These are phyloP conservation scores for Entrophospora sp. DNA, from an alignment of 192 early-diverging fungal species.

Conservation along the genomic window DNA sequence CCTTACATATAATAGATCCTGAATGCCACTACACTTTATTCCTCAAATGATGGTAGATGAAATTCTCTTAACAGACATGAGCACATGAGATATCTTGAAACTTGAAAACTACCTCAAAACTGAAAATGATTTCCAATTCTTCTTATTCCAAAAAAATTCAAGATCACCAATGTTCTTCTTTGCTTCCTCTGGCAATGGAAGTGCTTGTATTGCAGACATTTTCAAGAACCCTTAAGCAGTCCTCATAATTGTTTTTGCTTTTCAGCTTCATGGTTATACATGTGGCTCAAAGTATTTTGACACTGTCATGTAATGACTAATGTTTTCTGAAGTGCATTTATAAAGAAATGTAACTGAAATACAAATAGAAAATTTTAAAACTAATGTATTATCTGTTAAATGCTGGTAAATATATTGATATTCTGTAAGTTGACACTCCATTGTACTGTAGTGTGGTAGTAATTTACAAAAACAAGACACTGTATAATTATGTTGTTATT, in stretches of 20 bases:
- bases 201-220: conserved; percentile 15
- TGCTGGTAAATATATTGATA: background rate
- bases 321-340: background rate
- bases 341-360: conserved; percentile 1
- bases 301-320: background rate
- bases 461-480: background rate
- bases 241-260: conserved; percentile 13
- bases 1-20: conserved; percentile 9
- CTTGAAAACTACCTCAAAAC: background rate
- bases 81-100: conserved; percentile 4
- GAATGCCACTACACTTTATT: conserved; percentile 4
- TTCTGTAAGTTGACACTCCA: background rate
- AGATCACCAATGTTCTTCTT: conserved; percentile 1
- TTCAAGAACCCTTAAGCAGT: conserved; percentile 6
- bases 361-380: background rate
- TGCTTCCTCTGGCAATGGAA: conserved; percentile 11
- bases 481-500: no score
- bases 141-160: conserved; percentile 17
- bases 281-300: background rate
- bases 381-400: background rate
- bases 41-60: conserved; percentile 15
- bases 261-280: background rate
- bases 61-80: conserved; percentile 5
- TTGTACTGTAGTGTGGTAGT: background rate
- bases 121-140: conserved; percentile 11